These are phyloP conservation scores for Vaccinium macrocarpon DNA, from an alignment of 148 eudicot species.

Conservation along the genomic window DNA sequence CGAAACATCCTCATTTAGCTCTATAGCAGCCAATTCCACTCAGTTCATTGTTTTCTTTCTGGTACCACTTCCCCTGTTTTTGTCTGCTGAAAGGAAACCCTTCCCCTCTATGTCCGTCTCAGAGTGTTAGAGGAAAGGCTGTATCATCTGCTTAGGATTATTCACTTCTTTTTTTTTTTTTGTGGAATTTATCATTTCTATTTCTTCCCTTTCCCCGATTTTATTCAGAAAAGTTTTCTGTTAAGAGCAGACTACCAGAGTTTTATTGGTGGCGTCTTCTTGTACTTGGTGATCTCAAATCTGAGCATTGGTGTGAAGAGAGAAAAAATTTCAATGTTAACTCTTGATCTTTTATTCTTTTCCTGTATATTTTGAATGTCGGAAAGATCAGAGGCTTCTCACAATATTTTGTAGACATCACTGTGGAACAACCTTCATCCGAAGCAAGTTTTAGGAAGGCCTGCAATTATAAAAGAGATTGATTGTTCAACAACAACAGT, in stretches of 20 bases:
- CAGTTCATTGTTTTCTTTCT: too few relatives aligned
- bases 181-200: background rate
- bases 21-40: too few relatives aligned
- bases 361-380: background rate
- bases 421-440: conserved; percentile 93
- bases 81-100: background rate
- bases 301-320: background rate
- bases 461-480: conserved; percentile 68
- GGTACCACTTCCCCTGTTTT: background rate
- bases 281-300: background rate
- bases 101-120: background rate
- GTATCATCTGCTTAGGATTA: background rate
- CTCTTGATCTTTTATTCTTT: background rate
- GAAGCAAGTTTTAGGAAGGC: conserved; percentile 76
- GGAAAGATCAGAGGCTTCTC: background rate
- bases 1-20: too few relatives aligned
- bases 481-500: conserved; percentile 81
- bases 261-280: background rate
- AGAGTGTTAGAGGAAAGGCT: background rate
- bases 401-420: conserved; percentile 75
- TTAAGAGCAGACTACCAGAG: background rate
- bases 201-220: background rate
- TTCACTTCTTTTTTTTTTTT: background rate
- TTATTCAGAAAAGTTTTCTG: background rate
- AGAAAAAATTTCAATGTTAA: background rate